Conservation (phyloP, 1,139 yeast genomes). For the Fermentozyma sake region DNA sequence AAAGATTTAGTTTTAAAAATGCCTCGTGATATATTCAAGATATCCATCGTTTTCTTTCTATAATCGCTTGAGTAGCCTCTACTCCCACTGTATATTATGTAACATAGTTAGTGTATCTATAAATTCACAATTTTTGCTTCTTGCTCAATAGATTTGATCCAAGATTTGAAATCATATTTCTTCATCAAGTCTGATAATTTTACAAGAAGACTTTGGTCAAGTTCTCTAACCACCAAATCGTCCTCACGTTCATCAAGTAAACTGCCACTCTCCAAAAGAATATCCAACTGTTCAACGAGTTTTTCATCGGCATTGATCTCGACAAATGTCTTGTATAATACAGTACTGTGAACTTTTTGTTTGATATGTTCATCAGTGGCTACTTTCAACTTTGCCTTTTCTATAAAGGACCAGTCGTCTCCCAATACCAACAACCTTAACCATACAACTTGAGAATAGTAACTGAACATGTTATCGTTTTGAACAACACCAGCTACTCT, state of each 20-base stretch:
- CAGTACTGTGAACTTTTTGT: constrained; percentile 36
- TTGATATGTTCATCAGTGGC: constrained; percentile 40
- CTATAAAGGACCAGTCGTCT: constrained; percentile 54
- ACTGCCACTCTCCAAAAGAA: constrained; percentile 6
- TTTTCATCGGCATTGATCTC: constrained; percentile 8
- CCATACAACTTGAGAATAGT: constrained; percentile 47
- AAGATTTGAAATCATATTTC: constrained; percentile 20
- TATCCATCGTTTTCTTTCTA: too few species aligned
- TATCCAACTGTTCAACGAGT: constrained; percentile 11
- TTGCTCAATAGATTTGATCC: constrained; percentile 27
- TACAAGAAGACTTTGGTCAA: constrained; percentile 15
- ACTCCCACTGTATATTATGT: constrained; percentile 3
- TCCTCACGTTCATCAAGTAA: constrained; percentile 5
- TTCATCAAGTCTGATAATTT: constrained; percentile 14
- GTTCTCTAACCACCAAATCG: constrained; percentile 11
- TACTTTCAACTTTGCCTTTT: constrained; percentile 27
- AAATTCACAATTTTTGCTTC: constrained; percentile 5
- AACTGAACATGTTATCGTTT: constrained; percentile 20
- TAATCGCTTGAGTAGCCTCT: too few species aligned
- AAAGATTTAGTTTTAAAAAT: neutral
- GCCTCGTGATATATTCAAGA: too few species aligned
- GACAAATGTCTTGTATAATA: constrained; percentile 43
- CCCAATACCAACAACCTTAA: constrained; percentile 52
- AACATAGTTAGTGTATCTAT: constrained; percentile 2
- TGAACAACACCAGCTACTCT: constrained; percentile 26